Conservation (phyloP, 2,329 filamentous ascomycete genomes). For the Torrubiellomyces zombiae region DNA sequence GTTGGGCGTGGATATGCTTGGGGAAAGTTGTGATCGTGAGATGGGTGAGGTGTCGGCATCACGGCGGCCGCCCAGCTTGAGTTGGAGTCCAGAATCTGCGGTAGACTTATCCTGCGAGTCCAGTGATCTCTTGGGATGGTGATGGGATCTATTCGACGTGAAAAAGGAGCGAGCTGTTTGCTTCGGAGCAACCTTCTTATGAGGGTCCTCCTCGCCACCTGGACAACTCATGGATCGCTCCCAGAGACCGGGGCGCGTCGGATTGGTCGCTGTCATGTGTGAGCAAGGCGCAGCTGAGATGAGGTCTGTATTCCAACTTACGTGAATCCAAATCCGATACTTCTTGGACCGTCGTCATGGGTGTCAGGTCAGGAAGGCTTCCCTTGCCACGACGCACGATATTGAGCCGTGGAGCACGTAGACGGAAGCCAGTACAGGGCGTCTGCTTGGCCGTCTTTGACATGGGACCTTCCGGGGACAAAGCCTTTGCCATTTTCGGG, state of each 20-base stretch:
- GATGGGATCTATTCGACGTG: conserved; percentile 29
- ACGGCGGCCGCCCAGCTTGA: no score
- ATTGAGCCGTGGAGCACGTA: conserved; percentile 41
- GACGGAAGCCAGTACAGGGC: conserved; percentile 22
- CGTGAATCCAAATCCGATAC: conserved; percentile 54
- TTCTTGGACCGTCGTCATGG: conserved; percentile 54
- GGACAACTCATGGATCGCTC: conserved; percentile 50
- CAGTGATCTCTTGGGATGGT: no score
- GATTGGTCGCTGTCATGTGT: conserved; percentile 41
- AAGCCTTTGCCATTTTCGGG: conserved; percentile 23
- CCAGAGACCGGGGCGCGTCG: conserved; percentile 45
- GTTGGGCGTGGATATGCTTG: conserved; percentile 19
- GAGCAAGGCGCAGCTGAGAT: conserved; percentile 4
- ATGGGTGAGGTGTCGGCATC: conserved; percentile 27
- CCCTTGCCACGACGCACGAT: conserved; percentile 42
- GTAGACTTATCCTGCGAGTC: no score
- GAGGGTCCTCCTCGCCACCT: conserved; percentile 2
- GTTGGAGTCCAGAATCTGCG: conserved; percentile 6
- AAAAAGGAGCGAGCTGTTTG: conserved; percentile 28
- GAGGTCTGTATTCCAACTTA: conserved; percentile 29
- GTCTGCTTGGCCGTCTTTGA: conserved; percentile 24
- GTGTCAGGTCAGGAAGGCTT: conserved; percentile 46
- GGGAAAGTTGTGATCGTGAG: conserved; percentile 23
- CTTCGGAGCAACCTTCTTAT: background rate
- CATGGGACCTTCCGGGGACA: conserved; percentile 30